Evolutionary conservation across 2,329 filamentous ascomycete genomes (phyloP).

Genomic region (Lecanicillium sp.): DNA sequence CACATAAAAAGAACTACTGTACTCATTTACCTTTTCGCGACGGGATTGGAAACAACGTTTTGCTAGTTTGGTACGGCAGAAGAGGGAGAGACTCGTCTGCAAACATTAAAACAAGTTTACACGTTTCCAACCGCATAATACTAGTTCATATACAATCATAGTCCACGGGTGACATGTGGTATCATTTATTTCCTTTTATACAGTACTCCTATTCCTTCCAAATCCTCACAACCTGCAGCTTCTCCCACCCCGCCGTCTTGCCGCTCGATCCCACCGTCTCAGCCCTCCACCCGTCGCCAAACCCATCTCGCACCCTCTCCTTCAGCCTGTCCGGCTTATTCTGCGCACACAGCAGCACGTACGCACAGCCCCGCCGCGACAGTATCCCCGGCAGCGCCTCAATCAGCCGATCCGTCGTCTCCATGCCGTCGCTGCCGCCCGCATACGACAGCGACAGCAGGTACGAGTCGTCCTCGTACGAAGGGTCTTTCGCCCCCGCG

Average conservation of each 20-base stretch:
- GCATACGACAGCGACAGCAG: slow-evolving; percentile 82
- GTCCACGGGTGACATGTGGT: too few species aligned
- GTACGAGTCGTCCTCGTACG: slow-evolving; percentile 74
- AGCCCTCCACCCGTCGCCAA: slow-evolving; percentile 57
- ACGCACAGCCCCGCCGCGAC: slow-evolving; percentile 66
- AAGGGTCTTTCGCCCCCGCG: slow-evolving; percentile 23
- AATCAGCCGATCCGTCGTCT: slow-evolving; percentile 76
- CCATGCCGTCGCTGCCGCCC: slow-evolving; percentile 87
- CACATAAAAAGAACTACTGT: slow-evolving; percentile 5
- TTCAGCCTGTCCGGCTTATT: slow-evolving; percentile 77
- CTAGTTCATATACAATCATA: too few species aligned
- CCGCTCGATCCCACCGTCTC: slow-evolving; percentile 77
- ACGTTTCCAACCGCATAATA: too few species aligned
- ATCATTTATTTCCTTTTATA: neutral
- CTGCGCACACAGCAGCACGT: slow-evolving; percentile 82
- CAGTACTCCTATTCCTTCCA: slow-evolving; percentile 47
- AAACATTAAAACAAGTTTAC: too few species aligned
- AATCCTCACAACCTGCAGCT: slow-evolving; percentile 79
- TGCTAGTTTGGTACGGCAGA: neutral
- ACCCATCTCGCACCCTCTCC: slow-evolving; percentile 42
- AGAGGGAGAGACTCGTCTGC: neutral
- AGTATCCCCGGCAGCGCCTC: slow-evolving; percentile 59
- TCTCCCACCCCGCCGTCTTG: slow-evolving; percentile 89
- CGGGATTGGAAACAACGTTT: neutral
- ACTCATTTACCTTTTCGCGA: slow-evolving; percentile 2